Base-by-base conservation (phyloP, 2,329 filamentous ascomycete genomes). In the Diaporthe destruens region DNA sequence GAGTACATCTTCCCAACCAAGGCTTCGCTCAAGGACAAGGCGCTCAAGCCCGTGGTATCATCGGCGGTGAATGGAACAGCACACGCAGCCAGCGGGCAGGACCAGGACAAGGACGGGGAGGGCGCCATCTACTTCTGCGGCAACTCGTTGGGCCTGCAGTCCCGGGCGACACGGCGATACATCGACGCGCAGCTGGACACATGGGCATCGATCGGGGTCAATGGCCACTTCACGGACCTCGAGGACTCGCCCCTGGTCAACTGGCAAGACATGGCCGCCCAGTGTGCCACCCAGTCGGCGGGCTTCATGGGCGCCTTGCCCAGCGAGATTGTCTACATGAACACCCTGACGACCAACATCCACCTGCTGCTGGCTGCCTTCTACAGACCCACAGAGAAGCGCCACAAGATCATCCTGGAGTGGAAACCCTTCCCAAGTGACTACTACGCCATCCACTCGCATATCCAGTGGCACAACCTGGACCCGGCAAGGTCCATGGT, bases 361-460 rank as follows among this genome's bases (percentile, higher is more conserved):
- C 94, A 97, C 80, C 82, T 97, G 20, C 85, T 96, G 78, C 91
- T 97, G 91, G 91, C 93, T 9, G 94, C 92, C 82, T 97, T 97
- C 83, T 97, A 96, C 83, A 86, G 84, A 69, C 94, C 94, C 0
- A 92, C 87, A 0, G 79, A 87, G 83, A 82, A 82, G 76, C 81
- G 85, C 51, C 92, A 92, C 83, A 96, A 96, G 84, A 92, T 97
- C 75, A 92, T 97, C 68, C 87, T 96, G n/a, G 94, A 98, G 81
- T 94, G 93, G 82, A 95, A 95, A 79, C 94, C 95, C 0, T 98
- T 98, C 77, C 95, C 95, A 0, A 95, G 93, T 80, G 95, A 98
- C 79, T 92, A 94, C 81, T 97, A 95, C 80, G 94, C 93, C 5
- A 90, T 96, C 39, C 91, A 95, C 81, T 95, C 93, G 42, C 95